Percentiles rank a stretch among this genome's conserved stretches.
These are phyloP conservation scores for Pugionium dolabratum DNA, from an alignment of 345 rosid species.

Conservation along the genomic window DNA sequence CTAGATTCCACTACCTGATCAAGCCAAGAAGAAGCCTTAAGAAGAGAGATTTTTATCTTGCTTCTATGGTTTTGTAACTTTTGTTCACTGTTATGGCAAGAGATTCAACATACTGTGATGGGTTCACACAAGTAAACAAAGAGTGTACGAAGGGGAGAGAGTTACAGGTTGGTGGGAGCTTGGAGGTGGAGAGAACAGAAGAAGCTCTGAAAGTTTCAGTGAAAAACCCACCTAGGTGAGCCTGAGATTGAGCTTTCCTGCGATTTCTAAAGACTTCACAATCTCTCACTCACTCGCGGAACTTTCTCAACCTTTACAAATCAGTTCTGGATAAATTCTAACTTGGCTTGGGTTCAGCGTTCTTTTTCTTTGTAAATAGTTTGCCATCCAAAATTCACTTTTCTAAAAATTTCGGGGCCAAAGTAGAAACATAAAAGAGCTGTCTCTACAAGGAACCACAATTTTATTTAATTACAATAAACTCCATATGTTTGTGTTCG, in stretches of 20 bases:
- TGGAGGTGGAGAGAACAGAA: constrained; percentile 76
- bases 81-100: not conserved
- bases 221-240: constrained; percentile 87
- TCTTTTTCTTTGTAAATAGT: not conserved
- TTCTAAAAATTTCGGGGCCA: not conserved
- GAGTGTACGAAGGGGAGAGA: not conserved
- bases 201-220: constrained; percentile 71
- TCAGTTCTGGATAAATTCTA: not conserved
- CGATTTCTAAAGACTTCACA: constrained; percentile 58
- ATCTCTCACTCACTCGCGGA: constrained; percentile 28
- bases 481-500: not conserved
- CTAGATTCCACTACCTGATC: constrained; percentile 66
- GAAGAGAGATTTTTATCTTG: not conserved
- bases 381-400: constrained; percentile 26
- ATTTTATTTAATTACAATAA: not conserved
- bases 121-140: constrained; percentile 60
- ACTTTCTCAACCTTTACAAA: constrained; percentile 15
- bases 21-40: constrained; percentile 21
- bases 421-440: not conserved
- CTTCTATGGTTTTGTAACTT: not conserved
- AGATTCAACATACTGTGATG: constrained; percentile 52
- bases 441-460: not conserved
- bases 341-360: not conserved
- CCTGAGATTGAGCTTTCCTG: constrained; percentile 56
- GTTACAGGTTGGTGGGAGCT: constrained; percentile 73